These are phyloP conservation scores for Corchorus capsularis DNA, from an alignment of 345 rosid genomes.

Conservation along the genomic window DNA sequence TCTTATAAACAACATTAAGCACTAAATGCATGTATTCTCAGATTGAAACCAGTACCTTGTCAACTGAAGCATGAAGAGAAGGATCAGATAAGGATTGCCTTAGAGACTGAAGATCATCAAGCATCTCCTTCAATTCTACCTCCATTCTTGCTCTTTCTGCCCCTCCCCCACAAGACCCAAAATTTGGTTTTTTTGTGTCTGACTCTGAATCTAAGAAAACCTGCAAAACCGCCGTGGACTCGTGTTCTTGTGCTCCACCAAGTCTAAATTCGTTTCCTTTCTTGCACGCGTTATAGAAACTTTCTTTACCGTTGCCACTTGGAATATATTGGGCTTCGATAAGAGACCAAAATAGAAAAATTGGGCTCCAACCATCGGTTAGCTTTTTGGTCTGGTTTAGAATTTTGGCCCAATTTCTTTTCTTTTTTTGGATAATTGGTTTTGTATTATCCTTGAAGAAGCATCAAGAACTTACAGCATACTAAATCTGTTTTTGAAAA, in stretches of 20 bases:
- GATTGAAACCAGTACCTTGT: constrained; percentile 48
- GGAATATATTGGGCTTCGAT: neutral
- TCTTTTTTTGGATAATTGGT: too few species aligned
- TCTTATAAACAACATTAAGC: neutral
- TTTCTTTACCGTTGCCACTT: too few species aligned
- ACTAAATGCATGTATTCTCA: neutral
- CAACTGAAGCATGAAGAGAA: constrained; percentile 51
- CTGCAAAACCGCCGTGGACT: neutral
- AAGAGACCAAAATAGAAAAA: neutral
- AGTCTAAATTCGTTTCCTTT: constrained; percentile 7
- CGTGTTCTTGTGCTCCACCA: neutral
- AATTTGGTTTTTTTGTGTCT: neutral
- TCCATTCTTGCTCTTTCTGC: constrained; percentile 52
- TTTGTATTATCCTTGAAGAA: too few species aligned
- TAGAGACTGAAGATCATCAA: constrained; percentile 59
- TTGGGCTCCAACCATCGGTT: neutral
- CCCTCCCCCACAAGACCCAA: neutral
- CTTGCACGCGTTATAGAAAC: neutral
- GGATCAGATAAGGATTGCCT: constrained; percentile 58
- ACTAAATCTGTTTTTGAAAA: too few species aligned
- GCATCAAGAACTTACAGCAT: too few species aligned
- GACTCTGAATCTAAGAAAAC: constrained; percentile 11
- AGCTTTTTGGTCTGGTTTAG: too few species aligned
- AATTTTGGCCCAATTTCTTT: neutral
- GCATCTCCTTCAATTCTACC: constrained; percentile 62